Evolutionary conservation across 140 eudicot genomes (phyloP), one percentile per base, ranked within the genome.

Genomic region (Stevia rebaudiana): DNA sequence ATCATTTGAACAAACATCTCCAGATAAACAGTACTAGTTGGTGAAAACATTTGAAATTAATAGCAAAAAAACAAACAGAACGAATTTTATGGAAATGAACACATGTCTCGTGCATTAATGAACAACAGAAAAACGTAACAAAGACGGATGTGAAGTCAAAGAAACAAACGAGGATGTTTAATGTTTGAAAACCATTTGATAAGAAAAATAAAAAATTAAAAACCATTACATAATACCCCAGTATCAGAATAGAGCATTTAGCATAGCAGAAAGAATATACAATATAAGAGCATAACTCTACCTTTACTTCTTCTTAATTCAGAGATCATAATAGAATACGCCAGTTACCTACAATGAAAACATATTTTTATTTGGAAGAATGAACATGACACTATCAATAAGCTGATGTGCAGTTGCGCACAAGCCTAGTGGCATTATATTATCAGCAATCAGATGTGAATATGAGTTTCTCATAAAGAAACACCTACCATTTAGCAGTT

Each of bases 301-400:
- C 98, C 96, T 87, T 90, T 79, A 91, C 95, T 79, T 84, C 98
- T 80, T 85, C 97, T 80, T 78, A 87, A 76, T 78, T 91, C 94
- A 88, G 98, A 88, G 96, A 88, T 92, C 98, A 88, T 78, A 80
- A 82, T 79, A 91, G 96, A 76, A 78, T 63, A 87, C 95, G 84
- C 91, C 92, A 87, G 76, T 74, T 80, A 83, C 98, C 98, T 92
- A 92, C 98, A 92, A 92, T 74, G 76, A 85, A 87, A 87, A 85
- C 83, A 85, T 57, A 83, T 79, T 66, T 88, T 89, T 82, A 89
- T 79, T 83, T 76, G 88, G 97, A 72, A 83, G 78, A 76, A 74
- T 78, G 88, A 74, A 74, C 76, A 85, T 63, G 77, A 61, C 73
- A 80, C 75, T 75, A 71, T 68, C 31, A 72, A 83, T 70, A 84